Evolutionary conservation across 73 alveolate species (phyloP).

Genomic region (Tetrahymena thermophila): DNA sequence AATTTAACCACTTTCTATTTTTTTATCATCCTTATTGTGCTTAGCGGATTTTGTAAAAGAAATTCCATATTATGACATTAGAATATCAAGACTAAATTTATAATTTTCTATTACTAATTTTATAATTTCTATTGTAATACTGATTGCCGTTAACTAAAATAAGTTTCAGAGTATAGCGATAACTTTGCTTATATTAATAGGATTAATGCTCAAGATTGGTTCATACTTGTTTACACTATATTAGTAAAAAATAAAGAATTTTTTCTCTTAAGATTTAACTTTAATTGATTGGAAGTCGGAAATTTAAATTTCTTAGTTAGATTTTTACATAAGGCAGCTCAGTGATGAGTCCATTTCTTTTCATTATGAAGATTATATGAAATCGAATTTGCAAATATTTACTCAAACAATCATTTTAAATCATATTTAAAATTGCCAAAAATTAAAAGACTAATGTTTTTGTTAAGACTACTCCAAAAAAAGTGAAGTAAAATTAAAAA

Average conservation of each 20-base stretch:
- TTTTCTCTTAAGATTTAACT: not conserved
- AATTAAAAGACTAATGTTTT: not conserved
- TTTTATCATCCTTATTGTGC: not conserved
- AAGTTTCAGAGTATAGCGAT: not conserved
- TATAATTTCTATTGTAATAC: not conserved
- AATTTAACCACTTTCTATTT: not conserved
- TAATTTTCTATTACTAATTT: not conserved
- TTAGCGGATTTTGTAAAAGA: not conserved
- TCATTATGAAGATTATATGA: not conserved
- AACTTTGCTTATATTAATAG: not conserved
- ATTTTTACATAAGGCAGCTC: not conserved
- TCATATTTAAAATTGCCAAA: not conserved
- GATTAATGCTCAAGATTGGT: not conserved
- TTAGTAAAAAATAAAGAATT: not conserved
- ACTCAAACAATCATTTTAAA: not conserved
- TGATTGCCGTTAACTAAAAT: not conserved
- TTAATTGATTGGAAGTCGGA: not conserved
- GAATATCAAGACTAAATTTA: not conserved
- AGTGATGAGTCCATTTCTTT: not conserved
- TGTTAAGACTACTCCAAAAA: not conserved
- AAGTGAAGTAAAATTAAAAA: not conserved
- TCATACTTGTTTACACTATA: not conserved
- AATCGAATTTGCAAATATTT: not conserved
- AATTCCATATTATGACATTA: not conserved
- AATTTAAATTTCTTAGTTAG: not conserved